Conservation (phyloP, 768 basidiomycete species). For the Termitomyces sp. region DNA sequence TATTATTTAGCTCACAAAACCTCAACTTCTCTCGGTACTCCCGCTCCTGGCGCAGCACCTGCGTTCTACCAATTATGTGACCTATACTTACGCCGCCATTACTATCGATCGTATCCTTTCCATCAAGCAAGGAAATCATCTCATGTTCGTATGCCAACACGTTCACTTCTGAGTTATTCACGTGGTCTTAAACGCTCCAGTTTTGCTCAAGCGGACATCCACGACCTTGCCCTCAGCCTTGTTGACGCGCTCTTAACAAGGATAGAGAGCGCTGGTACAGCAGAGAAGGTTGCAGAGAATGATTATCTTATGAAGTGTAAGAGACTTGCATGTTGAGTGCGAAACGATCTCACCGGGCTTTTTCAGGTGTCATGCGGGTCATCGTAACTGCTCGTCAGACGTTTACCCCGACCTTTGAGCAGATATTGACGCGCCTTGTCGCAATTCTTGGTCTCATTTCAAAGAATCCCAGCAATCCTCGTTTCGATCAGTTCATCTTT, state of each 20-base stretch:
- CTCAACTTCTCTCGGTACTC: conserved; percentile 87
- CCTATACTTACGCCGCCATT: conserved; percentile 95
- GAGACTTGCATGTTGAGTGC: conserved; percentile 21
- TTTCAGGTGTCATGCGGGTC: conserved; percentile 87
- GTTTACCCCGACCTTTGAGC: conserved; percentile 64
- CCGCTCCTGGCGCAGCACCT: conserved; percentile 85
- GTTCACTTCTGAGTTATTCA: background rate
- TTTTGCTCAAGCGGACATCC: conserved; percentile 85
- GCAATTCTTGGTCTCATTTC: conserved; percentile 83
- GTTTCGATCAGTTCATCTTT: conserved; percentile 97
- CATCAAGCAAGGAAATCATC: conserved; percentile 75
- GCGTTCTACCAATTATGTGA: conserved; percentile 81
- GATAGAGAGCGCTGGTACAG: conserved; percentile 73
- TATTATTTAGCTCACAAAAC: conserved; percentile 73
- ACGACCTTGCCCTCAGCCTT: conserved; percentile 74
- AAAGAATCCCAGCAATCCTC: conserved; percentile 96
- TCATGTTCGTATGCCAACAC: conserved; percentile 55
- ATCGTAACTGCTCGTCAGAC: conserved; percentile 85
- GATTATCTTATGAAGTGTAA: conserved; percentile 97
- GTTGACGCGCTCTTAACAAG: conserved; percentile 70
- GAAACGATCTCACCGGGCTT: conserved; percentile 1
- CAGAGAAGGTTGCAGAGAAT: conserved; percentile 95
- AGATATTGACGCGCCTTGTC: conserved; percentile 70
- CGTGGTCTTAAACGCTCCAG: conserved; percentile 33
- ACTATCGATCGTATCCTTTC: conserved; percentile 95